These are phyloP conservation scores for Solanum sejunctum DNA, from an alignment of 257 asterid species.

Conservation along the genomic window DNA sequence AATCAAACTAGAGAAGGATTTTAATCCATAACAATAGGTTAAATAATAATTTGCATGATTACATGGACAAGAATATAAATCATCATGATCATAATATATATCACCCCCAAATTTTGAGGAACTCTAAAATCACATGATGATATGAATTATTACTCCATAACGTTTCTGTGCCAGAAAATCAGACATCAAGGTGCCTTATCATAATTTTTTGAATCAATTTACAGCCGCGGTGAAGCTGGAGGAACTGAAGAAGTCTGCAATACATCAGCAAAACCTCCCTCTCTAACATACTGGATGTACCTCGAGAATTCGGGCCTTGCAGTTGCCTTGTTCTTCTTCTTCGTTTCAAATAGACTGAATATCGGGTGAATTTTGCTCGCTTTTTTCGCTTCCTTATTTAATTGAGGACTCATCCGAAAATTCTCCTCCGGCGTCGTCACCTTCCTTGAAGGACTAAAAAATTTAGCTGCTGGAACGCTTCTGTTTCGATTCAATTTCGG, in stretches of 20 bases:
- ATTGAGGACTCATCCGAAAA: background rate
- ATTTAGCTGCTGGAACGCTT: background rate
- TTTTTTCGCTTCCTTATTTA: background rate
- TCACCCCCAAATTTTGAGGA: background rate
- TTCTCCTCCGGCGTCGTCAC: background rate
- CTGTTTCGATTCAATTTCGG: slow-evolving; percentile 2
- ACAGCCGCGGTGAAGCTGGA: background rate
- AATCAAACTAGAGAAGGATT: background rate
- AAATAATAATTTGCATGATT: background rate
- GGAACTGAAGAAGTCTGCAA: slow-evolving; percentile 12
- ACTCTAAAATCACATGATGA: background rate
- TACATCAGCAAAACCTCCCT: slow-evolving; percentile 32
- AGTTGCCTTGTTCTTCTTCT: slow-evolving; percentile 38
- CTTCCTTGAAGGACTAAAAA: background rate
- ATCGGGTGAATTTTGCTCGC: slow-evolving; percentile 6
- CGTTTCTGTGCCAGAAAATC: background rate
- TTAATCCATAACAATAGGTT: background rate
- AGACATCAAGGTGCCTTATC: background rate
- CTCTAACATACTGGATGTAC: slow-evolving; percentile 60
- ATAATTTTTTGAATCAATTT: background rate
- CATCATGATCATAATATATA: background rate
- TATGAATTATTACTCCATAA: background rate
- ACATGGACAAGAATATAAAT: background rate
- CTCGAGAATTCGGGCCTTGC: slow-evolving; percentile 72
- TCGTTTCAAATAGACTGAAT: slow-evolving; percentile 5